Evolutionary conservation across 192 early-diverging fungal species (phyloP).

Genomic region (Podila clonocystis): DNA sequence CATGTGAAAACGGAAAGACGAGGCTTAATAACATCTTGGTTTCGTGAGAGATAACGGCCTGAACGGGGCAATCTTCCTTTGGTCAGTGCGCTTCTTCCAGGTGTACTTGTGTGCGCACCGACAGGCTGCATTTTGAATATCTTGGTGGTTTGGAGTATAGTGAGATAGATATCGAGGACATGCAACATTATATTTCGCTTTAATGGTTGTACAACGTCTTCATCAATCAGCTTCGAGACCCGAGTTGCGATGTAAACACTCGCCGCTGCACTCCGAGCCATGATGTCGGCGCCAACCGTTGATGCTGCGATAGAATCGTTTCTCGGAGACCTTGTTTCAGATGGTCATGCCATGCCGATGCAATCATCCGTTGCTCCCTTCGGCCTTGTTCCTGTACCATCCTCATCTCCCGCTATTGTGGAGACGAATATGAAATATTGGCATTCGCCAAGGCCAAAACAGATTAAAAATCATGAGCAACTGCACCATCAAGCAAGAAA

Average conservation of each 20-base stretch:
- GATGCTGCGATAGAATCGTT: neutral
- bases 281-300: neutral
- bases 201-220: too few species aligned
- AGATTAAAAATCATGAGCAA: too few species aligned
- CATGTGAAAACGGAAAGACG: neutral
- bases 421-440: neutral
- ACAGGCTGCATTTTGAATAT: too few species aligned
- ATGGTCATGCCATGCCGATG: constrained; percentile 1
- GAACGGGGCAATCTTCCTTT: neutral
- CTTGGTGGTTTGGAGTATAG: neutral
- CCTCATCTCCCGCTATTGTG: neutral
- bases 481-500: too few species aligned
- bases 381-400: neutral
- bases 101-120: too few species aligned
- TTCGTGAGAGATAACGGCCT: neutral
- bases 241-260: neutral
- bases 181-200: too few species aligned
- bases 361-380: neutral
- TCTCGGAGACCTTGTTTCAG: neutral
- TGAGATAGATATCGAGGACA: too few species aligned
- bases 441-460: neutral
- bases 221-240: neutral
- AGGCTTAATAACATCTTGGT: too few species aligned
- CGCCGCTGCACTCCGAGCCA: constrained; percentile 4
- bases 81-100: neutral